A percentile compares a stretch with the other conserved stretches of the same genome.
Conservation (phyloP, 148 eudicot species). For the Vaccinium corymbosum region DNA sequence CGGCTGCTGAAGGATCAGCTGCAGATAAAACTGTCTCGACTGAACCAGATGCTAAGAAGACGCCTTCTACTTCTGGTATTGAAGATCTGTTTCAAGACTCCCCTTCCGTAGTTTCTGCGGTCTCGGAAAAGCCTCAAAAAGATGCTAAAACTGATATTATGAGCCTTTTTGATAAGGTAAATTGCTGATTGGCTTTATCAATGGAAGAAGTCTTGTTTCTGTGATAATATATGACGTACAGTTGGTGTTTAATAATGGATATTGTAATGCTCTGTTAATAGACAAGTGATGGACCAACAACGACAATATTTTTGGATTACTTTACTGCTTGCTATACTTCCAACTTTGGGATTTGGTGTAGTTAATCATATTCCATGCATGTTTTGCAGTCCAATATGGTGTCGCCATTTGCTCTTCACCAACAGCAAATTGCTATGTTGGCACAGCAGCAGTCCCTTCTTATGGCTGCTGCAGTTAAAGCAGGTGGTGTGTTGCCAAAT, state of each 20-base stretch:
- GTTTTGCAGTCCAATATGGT: conserved; percentile 74
- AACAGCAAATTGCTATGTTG: conserved; percentile 86
- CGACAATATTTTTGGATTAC: background rate
- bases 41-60: conserved; percentile 41
- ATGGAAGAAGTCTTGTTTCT: background rate
- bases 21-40: conserved; percentile 42
- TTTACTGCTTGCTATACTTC: background rate
- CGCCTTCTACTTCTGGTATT: conserved; percentile 56
- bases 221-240: background rate
- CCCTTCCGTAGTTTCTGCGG: conserved; percentile 35
- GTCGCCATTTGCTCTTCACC: conserved; percentile 80
- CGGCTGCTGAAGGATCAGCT: conserved; percentile 68
- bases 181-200: conserved; percentile 6
- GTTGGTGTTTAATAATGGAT: background rate
- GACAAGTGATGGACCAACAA: background rate
- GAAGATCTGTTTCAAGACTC: conserved; percentile 76
- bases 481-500: conserved; percentile 55
- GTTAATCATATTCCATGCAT: background rate
- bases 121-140: conserved; percentile 54
- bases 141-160: conserved; percentile 87
- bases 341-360: background rate
- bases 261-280: background rate
- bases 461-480: conserved; percentile 87
- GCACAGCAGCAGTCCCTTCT: conserved; percentile 91
- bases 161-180: conserved; percentile 97